These are phyloP conservation scores for Obelidium mucronatum DNA, from an alignment of 192 early-diverging fungal genomes.

Conservation along the genomic window DNA sequence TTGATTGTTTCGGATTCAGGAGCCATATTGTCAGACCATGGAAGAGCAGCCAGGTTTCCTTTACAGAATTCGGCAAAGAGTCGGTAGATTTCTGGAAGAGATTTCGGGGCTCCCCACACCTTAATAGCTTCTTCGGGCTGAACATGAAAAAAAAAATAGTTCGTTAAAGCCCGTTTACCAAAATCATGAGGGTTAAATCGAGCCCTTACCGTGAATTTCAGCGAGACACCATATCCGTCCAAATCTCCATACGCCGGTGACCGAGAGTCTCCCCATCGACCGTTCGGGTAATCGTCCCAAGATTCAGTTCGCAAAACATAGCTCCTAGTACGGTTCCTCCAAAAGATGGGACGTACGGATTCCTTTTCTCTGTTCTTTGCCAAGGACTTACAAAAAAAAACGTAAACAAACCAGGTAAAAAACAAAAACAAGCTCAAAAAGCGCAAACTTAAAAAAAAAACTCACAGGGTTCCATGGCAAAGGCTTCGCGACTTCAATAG, in stretches of 20 bases:
- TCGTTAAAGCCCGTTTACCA: not conserved
- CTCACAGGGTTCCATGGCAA: constrained; percentile 84
- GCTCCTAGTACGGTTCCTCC: constrained; percentile 93
- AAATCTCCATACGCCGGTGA: constrained; percentile 70
- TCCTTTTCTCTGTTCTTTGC: constrained; percentile 88
- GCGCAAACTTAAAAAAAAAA: not conserved
- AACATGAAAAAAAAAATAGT: constrained; percentile 35
- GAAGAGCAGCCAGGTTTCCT: constrained; percentile 79
- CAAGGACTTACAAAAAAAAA: constrained; percentile 59
- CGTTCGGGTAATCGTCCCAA: constrained; percentile 99
- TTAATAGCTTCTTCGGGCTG: constrained; percentile 63
- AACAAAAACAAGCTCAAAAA: no score
- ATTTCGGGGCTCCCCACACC: constrained; percentile 84
- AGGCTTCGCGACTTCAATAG: constrained; percentile 71
- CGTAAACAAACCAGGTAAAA: not conserved
- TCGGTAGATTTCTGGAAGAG: constrained; percentile 69
- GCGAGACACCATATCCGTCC: constrained; percentile 81
- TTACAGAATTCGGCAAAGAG: constrained; percentile 88
- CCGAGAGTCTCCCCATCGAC: constrained; percentile 96
- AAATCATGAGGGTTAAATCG: not conserved
- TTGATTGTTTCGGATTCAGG: constrained; percentile 81
- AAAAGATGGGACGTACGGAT: constrained; percentile 98
- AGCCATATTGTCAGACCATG: constrained; percentile 90
- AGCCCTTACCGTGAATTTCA: constrained; percentile 59
- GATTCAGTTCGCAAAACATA: constrained; percentile 91